These are phyloP conservation scores for Yamadazyma jaroonii DNA, from an alignment of 1,139 yeast genomes.

Conservation along the genomic window DNA sequence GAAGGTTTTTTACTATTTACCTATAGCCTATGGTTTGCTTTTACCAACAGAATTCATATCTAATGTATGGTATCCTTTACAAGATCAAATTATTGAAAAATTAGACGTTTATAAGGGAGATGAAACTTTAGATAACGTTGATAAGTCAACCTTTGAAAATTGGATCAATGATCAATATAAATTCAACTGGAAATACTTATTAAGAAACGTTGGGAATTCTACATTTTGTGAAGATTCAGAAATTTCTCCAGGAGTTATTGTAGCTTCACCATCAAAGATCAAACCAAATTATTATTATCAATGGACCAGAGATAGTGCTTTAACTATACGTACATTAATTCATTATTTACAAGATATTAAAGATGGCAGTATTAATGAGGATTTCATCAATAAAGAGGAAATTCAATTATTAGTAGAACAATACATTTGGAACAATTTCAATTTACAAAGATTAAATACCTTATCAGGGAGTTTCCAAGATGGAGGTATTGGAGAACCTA, in stretches of 20 bases:
- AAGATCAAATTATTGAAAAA: too few relatives aligned
- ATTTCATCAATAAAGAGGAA: slow-evolving; percentile 20
- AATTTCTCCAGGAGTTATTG: slow-evolving; percentile 65
- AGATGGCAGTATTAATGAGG: not conserved
- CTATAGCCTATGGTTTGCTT: not conserved
- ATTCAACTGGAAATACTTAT: slow-evolving; percentile 51
- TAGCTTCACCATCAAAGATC: slow-evolving; percentile 75
- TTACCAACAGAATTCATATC: not conserved
- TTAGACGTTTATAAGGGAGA: not conserved
- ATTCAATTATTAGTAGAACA: slow-evolving; percentile 42
- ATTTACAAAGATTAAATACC: slow-evolving; percentile 64
- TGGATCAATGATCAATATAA: slow-evolving; percentile 58
- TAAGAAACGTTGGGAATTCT: slow-evolving; percentile 56
- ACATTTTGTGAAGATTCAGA: slow-evolving; percentile 9
- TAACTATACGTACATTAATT: slow-evolving; percentile 68
- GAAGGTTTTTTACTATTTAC: not conserved
- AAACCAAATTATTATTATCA: slow-evolving; percentile 82
- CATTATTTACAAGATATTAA: slow-evolving; percentile 35
- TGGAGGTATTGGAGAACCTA: slow-evolving; percentile 83
- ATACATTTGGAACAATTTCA: slow-evolving; percentile 57
- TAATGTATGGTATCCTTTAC: too few relatives aligned
- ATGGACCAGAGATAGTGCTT: slow-evolving; percentile 91
- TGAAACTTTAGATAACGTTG: slow-evolving; percentile 3
- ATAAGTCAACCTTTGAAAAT: slow-evolving; percentile 37
- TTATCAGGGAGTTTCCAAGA: slow-evolving; percentile 63